These are phyloP conservation scores for Aspergillus aculeatinus DNA, from an alignment of 2,329 filamentous ascomycete species.

Conservation along the genomic window DNA sequence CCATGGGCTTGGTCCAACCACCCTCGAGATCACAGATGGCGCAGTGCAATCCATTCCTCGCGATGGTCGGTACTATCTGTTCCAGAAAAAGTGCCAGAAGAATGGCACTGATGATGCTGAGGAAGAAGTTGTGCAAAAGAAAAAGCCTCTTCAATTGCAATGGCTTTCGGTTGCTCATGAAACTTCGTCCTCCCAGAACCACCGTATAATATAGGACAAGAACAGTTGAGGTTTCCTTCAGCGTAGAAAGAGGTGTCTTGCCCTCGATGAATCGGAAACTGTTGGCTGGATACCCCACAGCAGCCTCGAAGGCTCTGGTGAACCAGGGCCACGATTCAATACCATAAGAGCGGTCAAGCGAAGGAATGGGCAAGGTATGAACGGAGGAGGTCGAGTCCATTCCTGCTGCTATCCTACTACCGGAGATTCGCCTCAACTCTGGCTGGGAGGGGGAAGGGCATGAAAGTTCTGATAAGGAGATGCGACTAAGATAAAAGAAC, in stretches of 20 bases:
- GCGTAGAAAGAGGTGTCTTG: conserved; percentile 82
- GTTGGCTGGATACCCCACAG: conserved; percentile 71
- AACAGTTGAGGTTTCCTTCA: conserved; percentile 75
- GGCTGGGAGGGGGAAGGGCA: not conserved
- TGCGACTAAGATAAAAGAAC: not conserved
- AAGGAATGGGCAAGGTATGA: not conserved
- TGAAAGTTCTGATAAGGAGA: not conserved
- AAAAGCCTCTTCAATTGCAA: conserved; percentile 84
- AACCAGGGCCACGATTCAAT: conserved; percentile 90
- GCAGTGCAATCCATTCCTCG: conserved; percentile 77
- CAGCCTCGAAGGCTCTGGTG: conserved; percentile 73
- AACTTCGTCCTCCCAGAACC: conserved; percentile 86
- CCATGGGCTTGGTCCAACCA: conserved; percentile 88
- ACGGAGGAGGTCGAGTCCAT: not conserved
- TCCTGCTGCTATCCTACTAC: not conserved
- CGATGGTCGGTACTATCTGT: conserved; percentile 82
- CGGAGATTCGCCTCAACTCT: not conserved
- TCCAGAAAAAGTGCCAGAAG: conserved; percentile 83
- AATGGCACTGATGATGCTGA: conserved; percentile 77
- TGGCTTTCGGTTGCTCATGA: conserved; percentile 81
- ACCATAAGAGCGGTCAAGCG: conserved; percentile 65
- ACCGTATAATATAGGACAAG: conserved; percentile 85
- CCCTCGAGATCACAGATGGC: conserved; percentile 74
- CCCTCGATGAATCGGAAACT: conserved; percentile 65
- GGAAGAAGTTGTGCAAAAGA: conserved; percentile 91